Conservation (phyloP, 352 stramenopile genomes). For the Phytophthora capsici region DNA sequence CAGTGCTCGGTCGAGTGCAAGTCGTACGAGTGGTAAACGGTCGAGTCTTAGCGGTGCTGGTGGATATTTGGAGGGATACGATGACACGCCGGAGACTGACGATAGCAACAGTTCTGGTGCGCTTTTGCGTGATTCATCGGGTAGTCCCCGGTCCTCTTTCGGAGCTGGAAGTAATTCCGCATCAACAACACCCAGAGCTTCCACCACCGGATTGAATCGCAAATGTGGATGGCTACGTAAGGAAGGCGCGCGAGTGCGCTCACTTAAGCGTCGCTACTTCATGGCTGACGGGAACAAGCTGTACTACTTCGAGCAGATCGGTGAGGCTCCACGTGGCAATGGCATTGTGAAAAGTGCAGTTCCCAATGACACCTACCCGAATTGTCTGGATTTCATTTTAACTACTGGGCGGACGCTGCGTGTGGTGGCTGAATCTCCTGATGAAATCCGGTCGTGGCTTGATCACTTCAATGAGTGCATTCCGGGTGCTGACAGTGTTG, state of each 20-base stretch:
- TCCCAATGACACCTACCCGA: constrained; percentile 55
- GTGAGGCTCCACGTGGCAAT: constrained; percentile 57
- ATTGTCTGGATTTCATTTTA: constrained; percentile 76
- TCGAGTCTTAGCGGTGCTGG: constrained; percentile 31
- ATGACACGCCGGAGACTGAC: constrained; percentile 19
- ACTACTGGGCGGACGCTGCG: constrained; percentile 63
- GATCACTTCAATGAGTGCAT: constrained; percentile 50
- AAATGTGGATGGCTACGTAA: constrained; percentile 86
- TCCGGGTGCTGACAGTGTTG: constrained; percentile 20
- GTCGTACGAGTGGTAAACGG: constrained; percentile 3
- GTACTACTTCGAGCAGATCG: constrained; percentile 70
- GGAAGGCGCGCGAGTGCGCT: constrained; percentile 73
- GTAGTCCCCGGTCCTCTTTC: constrained; percentile 19
- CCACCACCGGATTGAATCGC: constrained; percentile 21
- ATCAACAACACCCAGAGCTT: constrained; percentile 20
- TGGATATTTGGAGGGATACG: constrained; percentile 34
- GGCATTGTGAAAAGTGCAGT: constrained; percentile 59
- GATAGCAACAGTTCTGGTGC: constrained; percentile 19
- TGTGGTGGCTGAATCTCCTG: constrained; percentile 63
- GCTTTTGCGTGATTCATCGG: constrained; percentile 20
- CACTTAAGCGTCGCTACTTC: constrained; percentile 83
- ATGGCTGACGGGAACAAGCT: constrained; percentile 61
- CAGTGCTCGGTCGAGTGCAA: constrained; percentile 17
- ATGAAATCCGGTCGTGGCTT: constrained; percentile 71
- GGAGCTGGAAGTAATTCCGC: constrained; percentile 11